phyloP scores from a whole-genome alignment of 495 filamentous ascomycete genomes.

The Clohesyomyces aquaticus region DNA sequence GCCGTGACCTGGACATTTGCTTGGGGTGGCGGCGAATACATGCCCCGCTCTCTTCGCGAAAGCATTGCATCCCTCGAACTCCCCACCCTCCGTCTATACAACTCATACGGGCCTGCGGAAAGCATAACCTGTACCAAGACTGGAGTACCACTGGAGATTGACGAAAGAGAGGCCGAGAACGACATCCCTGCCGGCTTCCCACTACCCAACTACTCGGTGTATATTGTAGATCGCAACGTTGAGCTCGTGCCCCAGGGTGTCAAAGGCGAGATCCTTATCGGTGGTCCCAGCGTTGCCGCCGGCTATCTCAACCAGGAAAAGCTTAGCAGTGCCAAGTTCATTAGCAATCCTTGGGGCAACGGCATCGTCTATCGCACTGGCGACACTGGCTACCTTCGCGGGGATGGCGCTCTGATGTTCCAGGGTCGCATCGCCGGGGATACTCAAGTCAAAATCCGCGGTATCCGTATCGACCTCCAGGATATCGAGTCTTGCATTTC shows the following conservation, averaged over 20 bases:
- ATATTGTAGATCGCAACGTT: constrained; percentile 7
- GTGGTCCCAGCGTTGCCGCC: background rate
- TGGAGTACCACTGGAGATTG: background rate
- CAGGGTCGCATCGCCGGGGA: constrained; percentile 55
- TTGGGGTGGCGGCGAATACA: background rate
- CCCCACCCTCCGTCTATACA: background rate
- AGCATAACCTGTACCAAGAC: background rate
- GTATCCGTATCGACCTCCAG: constrained; percentile 88
- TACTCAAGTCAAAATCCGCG: constrained; percentile 90
- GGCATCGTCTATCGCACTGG: constrained; percentile 10
- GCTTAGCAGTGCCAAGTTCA: background rate
- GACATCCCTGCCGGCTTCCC: background rate
- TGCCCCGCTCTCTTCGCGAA: background rate
- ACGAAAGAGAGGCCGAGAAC: background rate
- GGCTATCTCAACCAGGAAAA: background rate
- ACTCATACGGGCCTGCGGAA: constrained; percentile 23
- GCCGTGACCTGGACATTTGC: background rate
- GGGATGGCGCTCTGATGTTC: background rate
- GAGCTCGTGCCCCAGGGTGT: constrained; percentile 1
- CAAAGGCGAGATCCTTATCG: constrained; percentile 11
- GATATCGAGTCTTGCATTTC: constrained; percentile 68
- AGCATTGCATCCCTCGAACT: background rate
- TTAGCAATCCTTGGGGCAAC: background rate
- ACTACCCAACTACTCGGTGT: background rate
- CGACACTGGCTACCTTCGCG: background rate